Evolutionary conservation across 345 rosid genomes (phyloP), one percentile per base, ranked within the genome.

Genomic region (Erodium maritimum): DNA sequence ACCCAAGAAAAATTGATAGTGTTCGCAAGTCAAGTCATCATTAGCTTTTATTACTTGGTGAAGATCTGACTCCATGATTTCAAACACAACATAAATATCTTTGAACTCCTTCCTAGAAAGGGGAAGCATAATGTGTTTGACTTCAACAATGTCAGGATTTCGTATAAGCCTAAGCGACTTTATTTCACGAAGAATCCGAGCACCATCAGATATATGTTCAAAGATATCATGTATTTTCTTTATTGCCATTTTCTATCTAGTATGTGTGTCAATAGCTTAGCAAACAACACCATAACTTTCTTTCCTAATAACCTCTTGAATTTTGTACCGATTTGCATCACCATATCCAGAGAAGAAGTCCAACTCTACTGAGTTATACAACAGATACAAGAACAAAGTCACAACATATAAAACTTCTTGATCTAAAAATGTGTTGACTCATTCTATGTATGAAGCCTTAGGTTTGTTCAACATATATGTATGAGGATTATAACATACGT

Each of bases 291-390:
- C 78, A 61, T 74, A 70, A 66, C 78, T 70, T 55, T 75, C 78
- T 54, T 74, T 74, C 37, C 78, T 72, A 22, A 70, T 67, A 42
- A 74, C 68, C 54, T 74, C 78, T 74, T 74, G n/a, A n/a, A n/a
- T n/a, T n/a, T n/a, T n/a, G n/a, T n/a, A n/a, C n/a, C n/a, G n/a
- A n/a, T n/a, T n/a, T 60, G 78, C 78, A 67, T 74, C 78, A 19
- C 75, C 78, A n/a, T 67, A 70, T 61, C 66, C 78, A 0, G 72
- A 66, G 67, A 74, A 70, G 33, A 74, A 67, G 14, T 74, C 72
- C 69, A 63, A 62, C 17, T 70, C 78, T 34, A 81, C 62, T 52
- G 83, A 74, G 72, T 73, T 80, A 96, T 91, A 87, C 58, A 61
- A 63, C 60, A 77, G 19, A 55, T 8, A 56, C 8, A 29, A 8